A percentile compares a stretch with the other conserved stretches of the same genome.
Evolutionary conservation across 768 basidiomycete species (phyloP).

Genomic region (Tephrocybe sp.): DNA sequence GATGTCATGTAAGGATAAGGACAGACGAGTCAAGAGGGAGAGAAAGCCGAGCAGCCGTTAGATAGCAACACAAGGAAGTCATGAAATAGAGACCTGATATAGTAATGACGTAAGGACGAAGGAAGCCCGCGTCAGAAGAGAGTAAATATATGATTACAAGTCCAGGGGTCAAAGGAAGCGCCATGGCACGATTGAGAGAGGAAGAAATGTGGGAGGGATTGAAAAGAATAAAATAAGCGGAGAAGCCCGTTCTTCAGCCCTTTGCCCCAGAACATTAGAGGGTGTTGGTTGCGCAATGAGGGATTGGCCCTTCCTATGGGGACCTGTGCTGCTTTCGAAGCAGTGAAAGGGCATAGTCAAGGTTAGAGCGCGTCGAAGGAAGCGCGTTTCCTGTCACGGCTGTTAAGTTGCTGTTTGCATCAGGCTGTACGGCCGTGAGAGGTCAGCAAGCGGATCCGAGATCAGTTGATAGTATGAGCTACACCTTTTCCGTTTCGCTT

Average conservation of each 20-base stretch:
- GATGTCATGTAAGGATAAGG: constrained; percentile 8
- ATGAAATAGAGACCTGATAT: constrained; percentile 18
- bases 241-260: constrained; percentile 13
- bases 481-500: constrained; percentile 94
- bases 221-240: constrained; percentile 10
- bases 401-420: constrained; percentile 19
- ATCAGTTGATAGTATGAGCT: not conserved
- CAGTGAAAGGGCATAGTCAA: constrained; percentile 3
- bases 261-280: not conserved
- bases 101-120: constrained; percentile 15
- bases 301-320: constrained; percentile 2
- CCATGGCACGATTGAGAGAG: constrained; percentile 8
- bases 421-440: constrained; percentile 9
- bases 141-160: constrained; percentile 41
- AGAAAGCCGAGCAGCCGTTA: constrained; percentile 26
- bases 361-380: not conserved
- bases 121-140: constrained; percentile 12
- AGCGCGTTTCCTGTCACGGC: not conserved
- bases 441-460: not conserved
- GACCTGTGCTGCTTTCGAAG: constrained; percentile 11
- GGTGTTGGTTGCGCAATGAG: constrained; percentile 1
- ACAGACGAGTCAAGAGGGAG: constrained; percentile 2
- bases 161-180: constrained; percentile 23
- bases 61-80: constrained; percentile 36
- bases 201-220: constrained; percentile 4